phyloP scores from a whole-genome alignment of 345 rosid species.

The Linum usitatissimum region DNA sequence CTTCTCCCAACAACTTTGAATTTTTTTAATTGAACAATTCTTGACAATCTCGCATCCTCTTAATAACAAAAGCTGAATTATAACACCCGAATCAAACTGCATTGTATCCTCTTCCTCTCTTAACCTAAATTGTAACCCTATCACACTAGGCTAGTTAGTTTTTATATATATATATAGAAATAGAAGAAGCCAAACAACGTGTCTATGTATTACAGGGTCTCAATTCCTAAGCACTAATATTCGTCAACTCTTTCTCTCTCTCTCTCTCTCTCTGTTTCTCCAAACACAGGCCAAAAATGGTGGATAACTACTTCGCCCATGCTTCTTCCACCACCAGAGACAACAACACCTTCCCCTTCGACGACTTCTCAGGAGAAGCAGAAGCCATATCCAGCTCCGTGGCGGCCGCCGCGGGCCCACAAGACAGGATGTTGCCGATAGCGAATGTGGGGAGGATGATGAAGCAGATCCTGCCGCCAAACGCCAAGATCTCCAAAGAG shows the following conservation, averaged over 20 bases:
- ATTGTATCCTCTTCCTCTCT: too few species aligned
- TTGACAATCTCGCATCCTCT: too few species aligned
- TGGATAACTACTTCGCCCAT: background rate
- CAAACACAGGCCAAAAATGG: background rate
- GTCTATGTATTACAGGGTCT: too few species aligned
- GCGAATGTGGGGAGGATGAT: constrained; percentile 4
- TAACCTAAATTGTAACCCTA: too few species aligned
- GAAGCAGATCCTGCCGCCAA: constrained; percentile 1
- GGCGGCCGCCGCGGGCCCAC: background rate
- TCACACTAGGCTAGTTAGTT: too few species aligned
- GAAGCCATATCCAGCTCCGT: background rate
- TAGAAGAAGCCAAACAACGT: too few species aligned
- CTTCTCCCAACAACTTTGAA: too few species aligned
- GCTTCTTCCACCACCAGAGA: background rate
- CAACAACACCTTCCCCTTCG: too few species aligned
- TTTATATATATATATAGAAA: too few species aligned
- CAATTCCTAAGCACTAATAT: background rate
- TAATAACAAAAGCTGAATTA: too few species aligned
- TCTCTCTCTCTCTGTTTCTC: background rate
- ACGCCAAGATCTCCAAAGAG: constrained; percentile 6
- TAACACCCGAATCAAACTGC: too few species aligned
- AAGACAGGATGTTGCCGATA: constrained; percentile 2
- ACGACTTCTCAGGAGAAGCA: background rate
- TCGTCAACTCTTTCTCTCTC: background rate
- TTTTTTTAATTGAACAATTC: too few species aligned